A percentile compares a stretch with the other conserved stretches of the same genome.
phyloP scores from a whole-genome alignment of 306 rosid species.

The Begonia loranthoides region DNA sequence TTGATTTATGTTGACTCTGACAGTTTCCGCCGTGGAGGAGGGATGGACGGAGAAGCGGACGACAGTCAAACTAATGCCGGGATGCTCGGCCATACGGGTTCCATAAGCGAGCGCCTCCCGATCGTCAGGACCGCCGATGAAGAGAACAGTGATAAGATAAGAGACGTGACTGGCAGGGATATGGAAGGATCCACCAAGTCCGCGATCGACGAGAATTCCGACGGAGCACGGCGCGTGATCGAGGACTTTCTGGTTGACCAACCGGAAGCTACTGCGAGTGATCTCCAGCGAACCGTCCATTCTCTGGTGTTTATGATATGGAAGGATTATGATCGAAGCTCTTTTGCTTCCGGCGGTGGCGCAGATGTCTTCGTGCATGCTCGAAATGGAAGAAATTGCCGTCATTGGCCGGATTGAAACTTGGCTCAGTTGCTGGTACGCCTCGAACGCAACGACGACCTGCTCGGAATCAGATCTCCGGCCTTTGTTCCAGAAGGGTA shows the following conservation, averaged over 20 bases:
- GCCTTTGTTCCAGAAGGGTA: constrained; percentile 60
- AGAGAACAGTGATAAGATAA: constrained; percentile 33
- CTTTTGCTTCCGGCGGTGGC: constrained; percentile 50
- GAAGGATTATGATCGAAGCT: constrained; percentile 60
- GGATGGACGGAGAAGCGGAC: constrained; percentile 36
- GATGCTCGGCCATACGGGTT: constrained; percentile 69
- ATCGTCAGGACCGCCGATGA: constrained; percentile 88
- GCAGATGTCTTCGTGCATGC: constrained; percentile 75
- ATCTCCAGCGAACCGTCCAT: constrained; percentile 52
- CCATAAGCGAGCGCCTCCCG: constrained; percentile 75
- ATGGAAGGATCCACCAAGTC: constrained; percentile 68
- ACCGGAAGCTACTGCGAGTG: constrained; percentile 36
- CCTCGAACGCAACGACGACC: constrained; percentile 56
- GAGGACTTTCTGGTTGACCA: constrained; percentile 56
- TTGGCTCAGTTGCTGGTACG: constrained; percentile 48
- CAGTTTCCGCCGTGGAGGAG: constrained; percentile 16
- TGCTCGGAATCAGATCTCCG: constrained; percentile 25
- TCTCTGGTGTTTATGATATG: constrained; percentile 79
- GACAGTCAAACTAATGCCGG: constrained; percentile 53
- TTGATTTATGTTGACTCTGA: constrained; percentile 19
- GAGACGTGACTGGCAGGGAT: constrained; percentile 66
- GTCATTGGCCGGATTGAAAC: constrained; percentile 70
- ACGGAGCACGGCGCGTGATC: constrained; percentile 73
- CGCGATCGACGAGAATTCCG: constrained; percentile 73
- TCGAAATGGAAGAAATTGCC: constrained; percentile 53